Conservation (phyloP, 495 filamentous ascomycete species). For the Penicillium nucicola region DNA sequence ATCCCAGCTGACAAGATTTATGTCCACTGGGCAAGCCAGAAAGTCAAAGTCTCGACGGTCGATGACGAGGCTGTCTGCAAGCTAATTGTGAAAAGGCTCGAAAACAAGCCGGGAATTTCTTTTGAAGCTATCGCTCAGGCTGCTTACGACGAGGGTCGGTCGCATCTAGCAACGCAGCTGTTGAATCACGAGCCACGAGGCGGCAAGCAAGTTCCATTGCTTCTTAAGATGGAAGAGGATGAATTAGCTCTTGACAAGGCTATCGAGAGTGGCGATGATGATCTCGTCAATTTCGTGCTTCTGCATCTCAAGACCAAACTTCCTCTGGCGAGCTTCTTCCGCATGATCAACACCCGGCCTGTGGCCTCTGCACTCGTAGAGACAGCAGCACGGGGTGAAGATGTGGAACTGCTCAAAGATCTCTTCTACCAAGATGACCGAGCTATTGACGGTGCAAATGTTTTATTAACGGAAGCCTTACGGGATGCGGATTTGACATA, state of each 20-base stretch:
- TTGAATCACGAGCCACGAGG: constrained; percentile 91
- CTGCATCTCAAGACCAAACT: constrained; percentile 87
- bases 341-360: constrained; percentile 82
- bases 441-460: constrained; percentile 80
- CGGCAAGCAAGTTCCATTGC: constrained; percentile 91
- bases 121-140: constrained; percentile 91
- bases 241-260: constrained; percentile 95
- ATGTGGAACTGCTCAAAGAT: constrained; percentile 85
- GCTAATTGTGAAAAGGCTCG: constrained; percentile 80
- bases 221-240: constrained; percentile 94
- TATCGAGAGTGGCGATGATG: constrained; percentile 91
- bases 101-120: constrained; percentile 85
- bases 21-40: constrained; percentile 94
- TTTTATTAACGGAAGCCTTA: constrained; percentile 80
- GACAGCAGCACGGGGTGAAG: constrained; percentile 69
- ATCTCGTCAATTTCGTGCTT: constrained; percentile 86
- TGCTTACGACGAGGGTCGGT: constrained; percentile 92
- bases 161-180: constrained; percentile 80
- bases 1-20: constrained; percentile 88
- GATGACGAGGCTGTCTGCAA: constrained; percentile 87
- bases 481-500: constrained; percentile 58
- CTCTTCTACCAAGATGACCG: constrained; percentile 98
- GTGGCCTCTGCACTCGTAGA: constrained; percentile 88
- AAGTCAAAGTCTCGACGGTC: constrained; percentile 79
- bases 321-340: constrained; percentile 87